Evolutionary conservation across 1,139 yeast species (phyloP).

Genomic region (Candida anutae): DNA sequence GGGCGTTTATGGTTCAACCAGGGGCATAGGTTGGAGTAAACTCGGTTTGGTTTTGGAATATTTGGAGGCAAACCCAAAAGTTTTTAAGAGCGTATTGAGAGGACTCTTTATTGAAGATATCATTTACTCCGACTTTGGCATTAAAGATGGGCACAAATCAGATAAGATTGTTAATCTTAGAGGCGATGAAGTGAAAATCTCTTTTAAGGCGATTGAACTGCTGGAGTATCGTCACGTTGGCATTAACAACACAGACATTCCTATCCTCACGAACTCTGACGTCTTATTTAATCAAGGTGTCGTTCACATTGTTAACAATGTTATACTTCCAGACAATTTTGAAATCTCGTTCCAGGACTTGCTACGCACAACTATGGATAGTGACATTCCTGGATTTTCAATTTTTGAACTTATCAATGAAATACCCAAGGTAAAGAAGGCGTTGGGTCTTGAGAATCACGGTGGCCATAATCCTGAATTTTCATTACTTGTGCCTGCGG

Average conservation of each 20-base stretch:
- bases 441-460: constrained; percentile 10
- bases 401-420: constrained; percentile 42
- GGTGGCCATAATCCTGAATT: constrained; percentile 26
- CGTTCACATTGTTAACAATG: constrained; percentile 56
- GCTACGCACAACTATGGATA: constrained; percentile 37
- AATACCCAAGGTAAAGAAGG: constrained; percentile 19
- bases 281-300: constrained; percentile 80
- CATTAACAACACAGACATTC: constrained; percentile 20
- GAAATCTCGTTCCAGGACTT: constrained; percentile 51
- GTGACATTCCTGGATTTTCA: constrained; percentile 31
- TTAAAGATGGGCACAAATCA: constrained; percentile 14
- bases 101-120: constrained; percentile 56
- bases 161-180: constrained; percentile 23
- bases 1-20: constrained; percentile 20
- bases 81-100: constrained; percentile 45
- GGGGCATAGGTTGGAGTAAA: constrained; percentile 42
- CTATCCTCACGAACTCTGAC: constrained; percentile 47
- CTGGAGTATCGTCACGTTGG: constrained; percentile 14
- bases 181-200: constrained; percentile 25
- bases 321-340: constrained; percentile 53
- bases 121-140: constrained; percentile 57
- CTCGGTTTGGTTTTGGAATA: constrained; percentile 58
- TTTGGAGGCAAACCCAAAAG: constrained; percentile 43
- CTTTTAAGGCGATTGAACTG: constrained; percentile 3
- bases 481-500: constrained; percentile 71